These are phyloP conservation scores for Dactylonectria macrodidyma DNA, from an alignment of 2,329 filamentous ascomycete species.

Conservation along the genomic window DNA sequence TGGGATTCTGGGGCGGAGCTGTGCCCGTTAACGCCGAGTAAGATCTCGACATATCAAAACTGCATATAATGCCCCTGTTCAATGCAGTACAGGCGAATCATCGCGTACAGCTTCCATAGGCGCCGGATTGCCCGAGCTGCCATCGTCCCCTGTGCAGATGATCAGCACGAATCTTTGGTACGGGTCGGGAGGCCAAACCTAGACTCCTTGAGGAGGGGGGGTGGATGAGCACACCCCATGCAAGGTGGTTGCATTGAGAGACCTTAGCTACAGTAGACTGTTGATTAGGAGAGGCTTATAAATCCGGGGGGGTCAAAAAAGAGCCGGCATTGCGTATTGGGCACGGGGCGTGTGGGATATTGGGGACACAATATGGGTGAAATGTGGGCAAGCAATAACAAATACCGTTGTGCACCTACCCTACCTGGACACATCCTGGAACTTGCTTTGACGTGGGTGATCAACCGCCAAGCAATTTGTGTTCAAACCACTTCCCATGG, in stretches of 20 bases:
- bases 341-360: constrained; percentile 15
- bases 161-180: constrained; percentile 27
- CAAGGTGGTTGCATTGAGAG: constrained; percentile 41
- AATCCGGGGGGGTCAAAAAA: constrained; percentile 36
- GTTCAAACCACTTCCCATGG: not conserved
- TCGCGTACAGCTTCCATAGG: constrained; percentile 3
- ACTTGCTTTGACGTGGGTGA: not conserved
- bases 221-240: constrained; percentile 33
- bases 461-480: not conserved
- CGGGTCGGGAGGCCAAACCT: constrained; percentile 31
- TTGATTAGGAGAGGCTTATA: constrained; percentile 42
- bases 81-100: constrained; percentile 14
- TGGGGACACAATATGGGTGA: constrained; percentile 16
- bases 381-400: constrained; percentile 1
- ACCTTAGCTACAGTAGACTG: constrained; percentile 26
- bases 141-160: constrained; percentile 19
- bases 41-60: constrained; percentile 25
- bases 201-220: constrained; percentile 31
- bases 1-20: constrained; percentile 19
- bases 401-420: not conserved
- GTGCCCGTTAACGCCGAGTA: constrained; percentile 22
- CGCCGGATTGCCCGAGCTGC: constrained; percentile 14
- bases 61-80: constrained; percentile 20
- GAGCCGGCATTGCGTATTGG: constrained; percentile 15
- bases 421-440: not conserved